A percentile compares a stretch with the other conserved stretches of the same genome.
phyloP scores from a whole-genome alignment of 2,329 filamentous ascomycete species.

The Aspergillus pseudoterreus region DNA sequence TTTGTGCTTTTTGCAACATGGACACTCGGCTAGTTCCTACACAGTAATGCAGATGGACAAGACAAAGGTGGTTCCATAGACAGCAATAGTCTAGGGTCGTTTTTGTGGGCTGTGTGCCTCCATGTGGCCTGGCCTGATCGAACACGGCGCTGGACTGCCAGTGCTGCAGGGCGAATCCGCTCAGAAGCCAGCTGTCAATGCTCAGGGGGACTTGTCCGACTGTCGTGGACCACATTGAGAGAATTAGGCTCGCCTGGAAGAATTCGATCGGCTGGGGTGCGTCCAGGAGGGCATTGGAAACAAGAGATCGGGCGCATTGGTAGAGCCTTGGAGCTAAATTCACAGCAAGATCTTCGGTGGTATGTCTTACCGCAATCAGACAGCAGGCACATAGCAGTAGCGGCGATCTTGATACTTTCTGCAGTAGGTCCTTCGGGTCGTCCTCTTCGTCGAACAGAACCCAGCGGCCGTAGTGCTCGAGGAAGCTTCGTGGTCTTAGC shows the following conservation, averaged over 20 bases:
- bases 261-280: conserved; percentile 42
- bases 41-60: conserved; percentile 46
- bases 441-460: conserved; percentile 32
- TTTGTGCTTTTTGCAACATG: conserved; percentile 35
- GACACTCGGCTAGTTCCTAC: conserved; percentile 41
- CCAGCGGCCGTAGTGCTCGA: conserved; percentile 43
- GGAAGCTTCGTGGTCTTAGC: conserved; percentile 25
- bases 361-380: conserved; percentile 42
- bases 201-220: conserved; percentile 43
- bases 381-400: conserved; percentile 39
- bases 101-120: conserved; percentile 10
- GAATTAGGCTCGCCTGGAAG: conserved; percentile 42
- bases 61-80: conserved; percentile 45
- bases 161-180: conserved; percentile 43
- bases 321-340: conserved; percentile 38
- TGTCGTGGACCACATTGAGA: conserved; percentile 47
- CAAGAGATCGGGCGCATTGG: conserved; percentile 27
- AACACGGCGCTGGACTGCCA: conserved; percentile 37
- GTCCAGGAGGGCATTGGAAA: conserved; percentile 28
- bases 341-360: conserved; percentile 35
- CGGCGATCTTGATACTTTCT: conserved; percentile 34
- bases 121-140: conserved; percentile 8
- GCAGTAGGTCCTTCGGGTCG: conserved; percentile 25
- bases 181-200: conserved; percentile 46
- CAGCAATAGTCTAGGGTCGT: conserved; percentile 29